Evolutionary conservation across 2,329 filamentous ascomycete species (phyloP), one percentile per base, ranked within the genome.

Genomic region (Fusarium oligoseptatum): DNA sequence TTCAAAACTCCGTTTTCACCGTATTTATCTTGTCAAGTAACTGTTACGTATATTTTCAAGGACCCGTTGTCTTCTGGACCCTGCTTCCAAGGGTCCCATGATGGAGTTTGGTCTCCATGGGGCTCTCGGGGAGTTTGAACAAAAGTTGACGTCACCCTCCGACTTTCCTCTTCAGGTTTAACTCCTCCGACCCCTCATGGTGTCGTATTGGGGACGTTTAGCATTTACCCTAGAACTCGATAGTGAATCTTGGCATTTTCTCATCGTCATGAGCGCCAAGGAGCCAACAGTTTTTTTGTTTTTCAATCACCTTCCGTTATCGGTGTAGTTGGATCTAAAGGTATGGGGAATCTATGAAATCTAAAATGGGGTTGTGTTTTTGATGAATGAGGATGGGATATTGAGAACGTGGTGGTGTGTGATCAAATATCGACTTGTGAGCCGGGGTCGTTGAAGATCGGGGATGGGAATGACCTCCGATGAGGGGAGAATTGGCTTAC

Each of bases 61-160:
- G 48, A 20, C 24, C 48, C 48, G 12, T 52, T 3, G 14, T 12
- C 48, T 12, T 22, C 20, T 39, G 41, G 67, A 50, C 64, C 68
- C 72, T 55, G 41, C 17, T 27, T 20, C 22, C 22, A n/a, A 24
- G 50, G 37, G 50, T 56, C 52, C 64, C 60, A 64, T 67, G 50
- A 67, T 50, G 48, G 39, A 29, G 29, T 36, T 32, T 62, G 22
- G 22, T 48, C 43, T 24, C 43, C 43, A 48, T 48, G 43, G 20
- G 27, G 27, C 27, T 8, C 8, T 39, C 43, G 60, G 50, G 39
- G 27, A 48, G 43, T 48, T 48, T 45, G 41, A 45, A 24, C 22
- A 22, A 22, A 52, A 45, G 50, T 67, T 78, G 76, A 78, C 76
- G 76, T 77, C 76, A 78, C 72, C 52, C 67, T 24, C 50, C 22